Base-by-base conservation (phyloP, 768 basidiomycete species). In the Leccinum broughii region DNA sequence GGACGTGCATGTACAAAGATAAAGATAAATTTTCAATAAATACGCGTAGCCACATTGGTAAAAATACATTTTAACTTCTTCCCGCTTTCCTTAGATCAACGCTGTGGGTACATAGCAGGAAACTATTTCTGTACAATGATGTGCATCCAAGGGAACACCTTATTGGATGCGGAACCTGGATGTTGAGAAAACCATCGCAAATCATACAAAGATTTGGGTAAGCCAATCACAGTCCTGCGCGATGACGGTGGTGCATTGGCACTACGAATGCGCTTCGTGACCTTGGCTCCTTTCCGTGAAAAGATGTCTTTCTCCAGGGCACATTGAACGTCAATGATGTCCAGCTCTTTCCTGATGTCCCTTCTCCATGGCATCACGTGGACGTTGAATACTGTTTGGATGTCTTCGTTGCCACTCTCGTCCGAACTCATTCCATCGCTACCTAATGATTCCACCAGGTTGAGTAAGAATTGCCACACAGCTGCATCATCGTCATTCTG, bases 401-500 rank as follows among this genome's bases (percentile, higher is more conserved):
- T 57, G 6, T 58, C 52, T 24, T 62, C 15, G 6, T 62, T 3
- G 4, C 48, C 35, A 51, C 61, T 62, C 20, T 62, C 57, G n/a
- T 62, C 37, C 1, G 57, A 62, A 35, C 61, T 62, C 37, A 50
- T 58, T 14, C 54, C 57, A 55, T 62, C 39, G 20, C 22, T 62
- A 20, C 54, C 57, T 9, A 62, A 20, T 6, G 14, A 39, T 1
- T 26, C 24, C 24, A 26, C 24, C 24, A 26, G 24, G 24, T 26
- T 26, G 24, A 26, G 24, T 26, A 26, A 26, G 24, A 26, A 26
- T 26, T 26, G 24, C 24, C 24, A 26, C 24, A 26, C 24, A 26
- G 24, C 24, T 26, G 24, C 26, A 26, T 26, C 26, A 4, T 26
- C 26, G 4, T 26, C 26, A 26, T 26, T 26, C 26, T 26, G 26